Percentiles rank a stretch among this genome's conserved stretches.
phyloP scores from a whole-genome alignment of 129 eudicot species.

The Daucus carota region DH1_v3.0 NC_030387.2:4033001-4033500 shows the following conservation, averaged over 20 bases:
- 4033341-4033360: slow-evolving; percentile 78
- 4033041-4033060: neutral
- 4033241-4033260: slow-evolving; percentile 16
- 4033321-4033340: slow-evolving; percentile 78
- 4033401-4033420: slow-evolving; percentile 86
- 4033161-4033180: slow-evolving; percentile 36
- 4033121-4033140: slow-evolving; percentile 62
- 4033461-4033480: slow-evolving; percentile 55
- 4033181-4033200: slow-evolving; percentile 77
- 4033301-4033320: slow-evolving; percentile 60
- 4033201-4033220: slow-evolving; percentile 36
- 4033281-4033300: slow-evolving; percentile 63
- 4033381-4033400: slow-evolving; percentile 90
- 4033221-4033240: neutral
- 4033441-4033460: slow-evolving; percentile 75
- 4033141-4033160: slow-evolving; percentile 21
- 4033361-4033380: slow-evolving; percentile 96
- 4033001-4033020: neutral
- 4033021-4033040: neutral
- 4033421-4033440: slow-evolving; percentile 78
- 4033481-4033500: slow-evolving; percentile 74
- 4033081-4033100: slow-evolving; percentile 66
- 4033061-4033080: slow-evolving; percentile 42
- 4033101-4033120: slow-evolving; percentile 31
- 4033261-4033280: slow-evolving; percentile 55